Base-by-base conservation (phyloP, 768 basidiomycete species). In the Leccinellum albellum region DNA sequence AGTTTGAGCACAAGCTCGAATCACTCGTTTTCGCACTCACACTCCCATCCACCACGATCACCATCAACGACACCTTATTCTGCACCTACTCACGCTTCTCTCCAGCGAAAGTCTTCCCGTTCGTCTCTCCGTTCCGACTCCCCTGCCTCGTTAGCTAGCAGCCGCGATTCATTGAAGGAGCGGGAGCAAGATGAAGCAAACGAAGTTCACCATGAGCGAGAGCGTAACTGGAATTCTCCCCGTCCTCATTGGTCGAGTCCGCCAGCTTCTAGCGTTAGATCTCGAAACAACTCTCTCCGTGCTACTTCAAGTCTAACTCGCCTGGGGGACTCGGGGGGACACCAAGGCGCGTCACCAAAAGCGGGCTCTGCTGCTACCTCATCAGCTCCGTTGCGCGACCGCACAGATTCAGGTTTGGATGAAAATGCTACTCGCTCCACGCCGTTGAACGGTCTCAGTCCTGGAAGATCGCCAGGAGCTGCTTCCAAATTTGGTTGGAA, bases 211-310 rank as follows among this genome's bases (percentile, higher is more conserved):
- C 79, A 82, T 37, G 78, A 80, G 61, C 78, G 85, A 49, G 86
- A 88, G 69, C 76, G 83, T 49, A 88, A 88, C 63, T 88, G 86
- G 87, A 84, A 86, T 67, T 79, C 85, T 8, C 83, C 82, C n/a
- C 80, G 76, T 35, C 85, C 83, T 7, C 78, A 75, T 51, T 86
- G 85, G 85, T 66, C 71, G 20, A 63, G 68, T 7, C 60, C 70
- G 13, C 48, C 65, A 13, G 1, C 55, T 33, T 54, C 62, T 50
- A 55, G 50, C 28, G 47, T 42, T 20, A 58, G 46, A 37, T 15
- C 6, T 48, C 55, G 55, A 28, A 58, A 33, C 32, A 53, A 53
- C 32, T 40, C 65, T 7, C 55, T 67, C 37, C 69, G 62, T 50
- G 44, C 61, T 47, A 52, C 59, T 12, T 53, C 65, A 8, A 71